Conservation (phyloP, 495 filamentous ascomycete species). For the Aspergillus cavernicola region DNA sequence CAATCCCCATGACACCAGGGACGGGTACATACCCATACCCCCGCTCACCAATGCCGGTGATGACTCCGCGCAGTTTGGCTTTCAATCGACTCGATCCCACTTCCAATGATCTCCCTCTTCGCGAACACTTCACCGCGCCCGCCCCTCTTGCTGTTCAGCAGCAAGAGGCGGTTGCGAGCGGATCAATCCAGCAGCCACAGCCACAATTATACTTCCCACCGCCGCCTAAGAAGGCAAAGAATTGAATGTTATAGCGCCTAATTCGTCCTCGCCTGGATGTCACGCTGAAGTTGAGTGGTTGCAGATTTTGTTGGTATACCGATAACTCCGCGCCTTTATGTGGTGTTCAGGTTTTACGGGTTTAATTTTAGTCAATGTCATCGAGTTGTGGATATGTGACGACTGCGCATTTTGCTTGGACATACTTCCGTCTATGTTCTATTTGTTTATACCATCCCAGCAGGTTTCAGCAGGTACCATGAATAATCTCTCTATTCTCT, state of each 20-base stretch:
- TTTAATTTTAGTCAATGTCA: not conserved
- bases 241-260: slow-evolving; percentile 4
- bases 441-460: slow-evolving; percentile 8
- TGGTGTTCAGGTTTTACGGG: no score
- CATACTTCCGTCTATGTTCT: not conserved
- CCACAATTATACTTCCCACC: slow-evolving; percentile 42
- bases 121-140: slow-evolving; percentile 27
- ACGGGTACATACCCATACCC: slow-evolving; percentile 2
- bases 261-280: no score
- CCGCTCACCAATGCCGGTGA: slow-evolving; percentile 26
- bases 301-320: not conserved
- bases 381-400: not conserved
- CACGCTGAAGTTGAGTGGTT: no score
- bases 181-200: slow-evolving; percentile 14
- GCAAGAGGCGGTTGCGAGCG: slow-evolving; percentile 16
- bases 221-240: slow-evolving; percentile 41
- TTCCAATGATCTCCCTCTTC: slow-evolving; percentile 43
- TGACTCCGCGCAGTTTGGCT: slow-evolving; percentile 39
- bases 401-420: not conserved
- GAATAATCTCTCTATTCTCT: slow-evolving; percentile 1
- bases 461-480: not conserved
- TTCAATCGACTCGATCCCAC: slow-evolving; percentile 36
- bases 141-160: slow-evolving; percentile 19
- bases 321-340: no score
- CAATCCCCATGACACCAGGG: slow-evolving; percentile 13